Conservation (phyloP, 495 filamentous ascomycete genomes). For the Xylaria longipes region DNA sequence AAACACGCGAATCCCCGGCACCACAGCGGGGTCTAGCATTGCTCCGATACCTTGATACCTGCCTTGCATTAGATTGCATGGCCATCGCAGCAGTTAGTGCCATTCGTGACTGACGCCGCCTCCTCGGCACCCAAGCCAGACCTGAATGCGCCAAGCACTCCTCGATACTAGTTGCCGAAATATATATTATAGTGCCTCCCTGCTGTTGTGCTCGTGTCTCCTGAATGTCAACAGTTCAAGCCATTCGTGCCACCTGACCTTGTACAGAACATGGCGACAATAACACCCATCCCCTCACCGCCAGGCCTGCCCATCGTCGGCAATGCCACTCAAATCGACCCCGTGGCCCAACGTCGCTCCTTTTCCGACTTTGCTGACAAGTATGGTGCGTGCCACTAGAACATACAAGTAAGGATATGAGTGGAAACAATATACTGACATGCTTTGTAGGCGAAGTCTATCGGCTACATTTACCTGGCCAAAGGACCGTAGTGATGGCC, state of each 20-base stretch:
- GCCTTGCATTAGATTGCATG: too few species aligned
- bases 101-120: not conserved
- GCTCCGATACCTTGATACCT: conserved; percentile 9
- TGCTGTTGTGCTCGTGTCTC: not conserved
- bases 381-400: conserved; percentile 36
- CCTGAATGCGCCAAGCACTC: conserved; percentile 14
- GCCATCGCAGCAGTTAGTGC: not conserved
- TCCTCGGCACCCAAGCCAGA: not conserved
- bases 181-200: not conserved
- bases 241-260: not conserved
- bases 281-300: conserved; percentile 40
- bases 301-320: conserved; percentile 40
- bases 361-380: conserved; percentile 38
- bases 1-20: conserved; percentile 14
- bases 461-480: conserved; percentile 35
- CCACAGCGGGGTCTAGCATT: conserved; percentile 14
- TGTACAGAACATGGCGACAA: conserved; percentile 28
- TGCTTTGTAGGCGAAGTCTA: conserved; percentile 35
- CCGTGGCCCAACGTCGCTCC: conserved; percentile 30
- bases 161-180: not conserved
- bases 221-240: not conserved
- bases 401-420: not conserved
- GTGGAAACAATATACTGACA: conserved; percentile 8
- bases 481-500: conserved; percentile 43
- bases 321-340: conserved; percentile 37